Evolutionary conservation across 306 rosid species (phyloP), one percentile per base, ranked within the genome.

Genomic region (Elaeagnus macrophylla): DNA sequence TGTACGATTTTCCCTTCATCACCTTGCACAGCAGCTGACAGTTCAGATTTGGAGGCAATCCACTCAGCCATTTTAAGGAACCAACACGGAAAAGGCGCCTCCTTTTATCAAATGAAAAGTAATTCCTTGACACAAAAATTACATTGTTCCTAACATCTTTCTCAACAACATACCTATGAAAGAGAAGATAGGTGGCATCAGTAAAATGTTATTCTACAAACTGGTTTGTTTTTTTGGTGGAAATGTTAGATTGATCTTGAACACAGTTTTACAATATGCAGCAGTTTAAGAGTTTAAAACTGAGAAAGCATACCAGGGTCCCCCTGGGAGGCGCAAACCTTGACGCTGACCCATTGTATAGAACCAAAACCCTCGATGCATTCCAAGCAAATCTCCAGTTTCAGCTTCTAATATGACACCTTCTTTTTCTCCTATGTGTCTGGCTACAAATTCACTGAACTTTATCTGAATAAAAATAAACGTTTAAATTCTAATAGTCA

Each of bases 301-400:
- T 51, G 25, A 70, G 52, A 54, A 60, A 68, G 64, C 79, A 62
- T 60, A 86, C 95, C 97, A 90, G 61, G 97, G 95, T 66, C 97
- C 97, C 59, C 95, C 94, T 32, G 94, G 82, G 59, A 86, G 82
- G 36, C 87, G 77, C 37, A 91, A 60, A 61, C 97, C 97, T 70
- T 91, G 96, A 54, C 97, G 93, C 73, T 91, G 97, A 67, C 96
- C 97, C 53, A 80, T 82, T 39, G 94, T 91, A 71, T 91, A 82
- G 78, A 91, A 91, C 97, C 97, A 86, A 62, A 91, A 86, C 20
- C 97, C 97, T 12, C 73, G 59, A 76, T 86, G 97, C 65, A 48
- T 84, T 66, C 97, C 96, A 54, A 91, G 95, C 54, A 86, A 80
- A 84, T 86, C 95, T 36, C 97, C 96, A 0, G 93, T 78, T 72